phyloP scores from a whole-genome alignment of 805 yeast species.

The Wickerhamiella azymoides region DNA sequence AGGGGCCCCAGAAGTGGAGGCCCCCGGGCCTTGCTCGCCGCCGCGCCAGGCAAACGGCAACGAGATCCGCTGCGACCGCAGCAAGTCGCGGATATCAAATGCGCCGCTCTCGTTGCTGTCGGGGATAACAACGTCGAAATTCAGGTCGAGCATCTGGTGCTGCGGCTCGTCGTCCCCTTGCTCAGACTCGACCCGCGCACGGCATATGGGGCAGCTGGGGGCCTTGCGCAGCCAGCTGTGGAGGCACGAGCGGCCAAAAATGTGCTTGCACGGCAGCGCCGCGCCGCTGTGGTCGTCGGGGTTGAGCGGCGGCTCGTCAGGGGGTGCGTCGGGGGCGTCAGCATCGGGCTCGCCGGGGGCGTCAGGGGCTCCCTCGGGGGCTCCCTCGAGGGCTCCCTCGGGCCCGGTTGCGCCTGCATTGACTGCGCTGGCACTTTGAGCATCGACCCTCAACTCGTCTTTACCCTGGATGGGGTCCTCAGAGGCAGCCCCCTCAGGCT shows the following conservation, averaged over 20 bases:
- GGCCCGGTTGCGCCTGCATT: no score
- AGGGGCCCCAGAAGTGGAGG: no score
- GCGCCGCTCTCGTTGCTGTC: background rate
- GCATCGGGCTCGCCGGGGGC: no score
- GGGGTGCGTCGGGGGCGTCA: background rate
- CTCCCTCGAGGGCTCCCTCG: no score
- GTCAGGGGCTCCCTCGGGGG: no score
- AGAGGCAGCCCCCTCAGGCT: background rate
- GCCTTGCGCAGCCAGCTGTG: conserved; percentile 68
- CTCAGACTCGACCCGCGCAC: conserved; percentile 37
- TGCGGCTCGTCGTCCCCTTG: conserved; percentile 11
- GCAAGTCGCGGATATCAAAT: background rate
- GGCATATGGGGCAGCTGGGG: conserved; percentile 76
- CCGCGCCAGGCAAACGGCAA: background rate
- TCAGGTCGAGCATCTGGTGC: conserved; percentile 1
- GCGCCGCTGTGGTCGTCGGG: conserved; percentile 45
- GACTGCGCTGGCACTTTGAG: no score
- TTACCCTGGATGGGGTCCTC: no score
- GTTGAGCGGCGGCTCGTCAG: background rate
- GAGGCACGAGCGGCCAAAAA: conserved; percentile 77
- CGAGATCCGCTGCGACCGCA: background rate
- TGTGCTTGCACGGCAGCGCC: conserved; percentile 70
- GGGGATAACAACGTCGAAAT: conserved; percentile 2
- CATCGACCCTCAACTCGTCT: no score
- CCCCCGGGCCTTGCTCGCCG: no score